Evolutionary conservation across 2,329 filamentous ascomycete genomes (phyloP).

Genomic region (Apiospora rasikravindrae): DNA sequence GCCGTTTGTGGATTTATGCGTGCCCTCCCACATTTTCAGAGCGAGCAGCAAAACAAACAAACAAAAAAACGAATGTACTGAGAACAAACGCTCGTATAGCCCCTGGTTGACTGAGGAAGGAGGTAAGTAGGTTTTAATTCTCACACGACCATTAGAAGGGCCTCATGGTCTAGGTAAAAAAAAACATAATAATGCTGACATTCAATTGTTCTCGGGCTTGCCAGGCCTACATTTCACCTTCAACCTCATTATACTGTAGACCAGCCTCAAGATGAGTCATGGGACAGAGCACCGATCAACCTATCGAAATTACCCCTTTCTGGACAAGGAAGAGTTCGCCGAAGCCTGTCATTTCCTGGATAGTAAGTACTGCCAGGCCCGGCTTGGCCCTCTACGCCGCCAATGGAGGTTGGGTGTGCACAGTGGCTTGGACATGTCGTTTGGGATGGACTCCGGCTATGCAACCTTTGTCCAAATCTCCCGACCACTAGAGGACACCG

Average conservation of each 20-base stretch:
- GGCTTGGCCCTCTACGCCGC: constrained; percentile 57
- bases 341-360: constrained; percentile 69
- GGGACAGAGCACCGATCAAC: constrained; percentile 36
- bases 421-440: constrained; percentile 54
- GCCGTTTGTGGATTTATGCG: no score
- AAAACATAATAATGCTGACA: not conserved
- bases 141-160: not conserved
- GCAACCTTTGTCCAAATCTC: constrained; percentile 62
- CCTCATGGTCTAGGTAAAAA: not conserved
- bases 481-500: constrained; percentile 52
- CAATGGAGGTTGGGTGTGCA: constrained; percentile 61
- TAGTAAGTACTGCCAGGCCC: constrained; percentile 62
- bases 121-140: not conserved
- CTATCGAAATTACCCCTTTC: constrained; percentile 63
- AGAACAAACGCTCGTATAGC: not conserved
- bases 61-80: not conserved
- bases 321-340: constrained; percentile 66
- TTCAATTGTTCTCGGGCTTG: not conserved
- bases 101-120: not conserved
- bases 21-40: not conserved
- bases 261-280: constrained; percentile 1
- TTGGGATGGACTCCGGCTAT: constrained; percentile 48
- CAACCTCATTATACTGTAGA: constrained; percentile 6
- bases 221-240: not conserved
- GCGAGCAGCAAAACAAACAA: not conserved